Conservation (phyloP, 768 basidiomycete species). For the Rhizopogon sp. region DNA sequence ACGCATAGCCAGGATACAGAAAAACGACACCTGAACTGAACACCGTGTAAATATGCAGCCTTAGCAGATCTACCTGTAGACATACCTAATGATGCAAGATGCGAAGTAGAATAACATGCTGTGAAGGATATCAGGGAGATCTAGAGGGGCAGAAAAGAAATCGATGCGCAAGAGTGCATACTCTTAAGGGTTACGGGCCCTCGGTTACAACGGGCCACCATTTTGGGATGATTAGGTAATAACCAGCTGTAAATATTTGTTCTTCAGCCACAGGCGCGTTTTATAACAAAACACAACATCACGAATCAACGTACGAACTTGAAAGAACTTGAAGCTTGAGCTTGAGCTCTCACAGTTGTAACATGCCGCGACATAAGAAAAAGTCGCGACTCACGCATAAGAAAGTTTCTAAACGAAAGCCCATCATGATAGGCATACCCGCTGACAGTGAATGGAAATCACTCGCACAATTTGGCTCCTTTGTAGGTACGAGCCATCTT, state of each 20-base stretch:
- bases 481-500: slow-evolving; percentile 12
- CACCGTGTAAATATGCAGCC: neutral
- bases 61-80: slow-evolving; percentile 25
- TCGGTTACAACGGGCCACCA: neutral
- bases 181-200: too few relatives aligned
- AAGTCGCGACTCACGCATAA: slow-evolving; percentile 10
- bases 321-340: neutral
- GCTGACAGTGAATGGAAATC: slow-evolving; percentile 9
- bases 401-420: slow-evolving; percentile 7
- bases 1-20: slow-evolving; percentile 91
- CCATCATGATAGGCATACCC: neutral
- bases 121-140: slow-evolving; percentile 1
- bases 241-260: neutral
- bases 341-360: neutral
- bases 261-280: slow-evolving; percentile 22
- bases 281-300: neutral
- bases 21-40: slow-evolving; percentile 69
- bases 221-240: slow-evolving; percentile 19
- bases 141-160: slow-evolving; percentile 1
- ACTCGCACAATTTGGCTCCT: slow-evolving; percentile 8
- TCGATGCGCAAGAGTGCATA: slow-evolving; percentile 1
- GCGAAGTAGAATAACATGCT: slow-evolving; percentile 39
- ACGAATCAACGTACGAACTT: too few relatives aligned
- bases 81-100: slow-evolving; percentile 37
- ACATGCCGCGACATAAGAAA: slow-evolving; percentile 21